phyloP scores from a whole-genome alignment of 768 basidiomycete species.

The Hydnomerulius pinastri region DNA sequence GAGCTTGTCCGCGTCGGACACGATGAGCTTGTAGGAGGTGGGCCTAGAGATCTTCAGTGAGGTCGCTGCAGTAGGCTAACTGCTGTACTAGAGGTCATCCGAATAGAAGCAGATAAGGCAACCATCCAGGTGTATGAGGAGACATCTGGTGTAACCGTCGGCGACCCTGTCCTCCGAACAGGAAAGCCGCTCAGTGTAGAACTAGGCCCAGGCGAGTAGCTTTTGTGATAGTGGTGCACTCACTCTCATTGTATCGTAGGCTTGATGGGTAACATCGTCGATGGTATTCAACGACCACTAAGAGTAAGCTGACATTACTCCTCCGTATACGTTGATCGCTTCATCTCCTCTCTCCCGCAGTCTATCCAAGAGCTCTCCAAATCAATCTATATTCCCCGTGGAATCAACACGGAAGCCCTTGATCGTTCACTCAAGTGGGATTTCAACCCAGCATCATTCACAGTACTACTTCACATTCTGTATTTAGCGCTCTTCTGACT shows the following conservation, averaged over 20 bases:
- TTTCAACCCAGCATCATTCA: constrained; percentile 82
- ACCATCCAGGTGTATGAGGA: constrained; percentile 99
- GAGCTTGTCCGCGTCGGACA: constrained; percentile 98
- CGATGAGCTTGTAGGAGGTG: constrained; percentile 96
- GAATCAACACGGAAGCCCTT: constrained; percentile 96
- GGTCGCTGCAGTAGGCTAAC: constrained; percentile 12
- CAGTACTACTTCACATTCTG: constrained; percentile 43
- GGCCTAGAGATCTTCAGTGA: constrained; percentile 18
- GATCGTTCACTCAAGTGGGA: constrained; percentile 92
- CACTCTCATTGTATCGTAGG: constrained; percentile 47
- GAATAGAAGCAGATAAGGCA: constrained; percentile 96
- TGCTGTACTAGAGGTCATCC: constrained; percentile 84
- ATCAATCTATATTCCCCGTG: constrained; percentile 99
- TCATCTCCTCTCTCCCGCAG: constrained; percentile 33
- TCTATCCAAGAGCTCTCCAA: constrained; percentile 96
- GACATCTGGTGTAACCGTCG: constrained; percentile 98
- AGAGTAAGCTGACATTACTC: constrained; percentile 53
- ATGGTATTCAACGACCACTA: constrained; percentile 93
- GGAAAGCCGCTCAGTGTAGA: constrained; percentile 98
- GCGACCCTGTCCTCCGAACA: constrained; percentile 95
- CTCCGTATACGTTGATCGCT: constrained; percentile 5
- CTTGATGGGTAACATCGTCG: constrained; percentile 98
- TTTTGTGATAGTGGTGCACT: not conserved
- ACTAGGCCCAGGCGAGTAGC: constrained; percentile 83
- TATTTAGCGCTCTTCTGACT: constrained; percentile 8